Conservation (phyloP, 805 yeast species). For the Ogataea populi-albae region DNA sequence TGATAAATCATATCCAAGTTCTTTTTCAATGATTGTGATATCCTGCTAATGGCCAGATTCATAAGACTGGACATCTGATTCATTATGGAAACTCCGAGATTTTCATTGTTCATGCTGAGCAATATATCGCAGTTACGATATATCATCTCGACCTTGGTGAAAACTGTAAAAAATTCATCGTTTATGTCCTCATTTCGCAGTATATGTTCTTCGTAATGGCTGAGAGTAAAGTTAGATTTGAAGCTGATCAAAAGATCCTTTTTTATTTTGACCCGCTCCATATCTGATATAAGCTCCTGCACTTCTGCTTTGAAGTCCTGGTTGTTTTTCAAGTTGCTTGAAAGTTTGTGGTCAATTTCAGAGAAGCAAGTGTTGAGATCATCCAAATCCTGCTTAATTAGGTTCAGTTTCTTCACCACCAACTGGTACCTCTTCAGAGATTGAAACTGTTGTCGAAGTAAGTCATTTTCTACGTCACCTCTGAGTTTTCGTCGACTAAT, state of each 20-base stretch:
- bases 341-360: slow-evolving; percentile 25
- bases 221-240: slow-evolving; percentile 61
- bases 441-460: slow-evolving; percentile 53
- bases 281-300: slow-evolving; percentile 29
- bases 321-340: slow-evolving; percentile 24
- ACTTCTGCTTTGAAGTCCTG: slow-evolving; percentile 19
- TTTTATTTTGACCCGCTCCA: slow-evolving; percentile 42
- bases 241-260: slow-evolving; percentile 51
- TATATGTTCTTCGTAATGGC: slow-evolving; percentile 66
- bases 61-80: slow-evolving; percentile 51
- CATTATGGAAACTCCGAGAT: slow-evolving; percentile 65
- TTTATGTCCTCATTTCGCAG: slow-evolving; percentile 46
- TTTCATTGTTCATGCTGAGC: slow-evolving; percentile 65
- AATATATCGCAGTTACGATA: slow-evolving; percentile 67
- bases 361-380: slow-evolving; percentile 25
- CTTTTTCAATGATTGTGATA: slow-evolving; percentile 39
- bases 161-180: slow-evolving; percentile 51
- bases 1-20: slow-evolving; percentile 28
- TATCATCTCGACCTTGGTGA: slow-evolving; percentile 61
- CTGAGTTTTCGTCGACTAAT: slow-evolving; percentile 58
- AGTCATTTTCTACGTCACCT: slow-evolving; percentile 58
- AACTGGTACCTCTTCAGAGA: slow-evolving; percentile 44
- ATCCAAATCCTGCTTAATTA: slow-evolving; percentile 29
- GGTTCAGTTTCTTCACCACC: slow-evolving; percentile 39
- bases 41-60: slow-evolving; percentile 51